phyloP scores from a whole-genome alignment of 306 rosid genomes.

The Fragaria nilgerrensis region DNA sequence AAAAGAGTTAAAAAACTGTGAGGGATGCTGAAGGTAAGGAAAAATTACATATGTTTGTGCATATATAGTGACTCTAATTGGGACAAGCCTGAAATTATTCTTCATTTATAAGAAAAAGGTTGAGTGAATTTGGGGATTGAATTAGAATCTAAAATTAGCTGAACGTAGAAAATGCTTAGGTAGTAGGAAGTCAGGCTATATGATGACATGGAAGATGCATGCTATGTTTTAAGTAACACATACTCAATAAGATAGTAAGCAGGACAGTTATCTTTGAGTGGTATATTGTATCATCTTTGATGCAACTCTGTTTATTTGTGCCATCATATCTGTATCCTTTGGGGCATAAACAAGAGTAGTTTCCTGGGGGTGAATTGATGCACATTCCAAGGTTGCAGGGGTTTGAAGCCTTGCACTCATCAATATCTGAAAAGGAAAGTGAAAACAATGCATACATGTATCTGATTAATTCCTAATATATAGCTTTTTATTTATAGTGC shows the following conservation, averaged over 20 bases:
- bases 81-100: no score
- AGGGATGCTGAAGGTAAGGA: neutral
- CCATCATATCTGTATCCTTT: constrained; percentile 5
- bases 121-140: no score
- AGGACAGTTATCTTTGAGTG: neutral
- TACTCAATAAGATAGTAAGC: neutral
- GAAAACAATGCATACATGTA: neutral
- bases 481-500: neutral
- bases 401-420: constrained; percentile 32
- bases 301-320: neutral
- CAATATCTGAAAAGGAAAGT: constrained; percentile 18
- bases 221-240: neutral
- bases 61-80: neutral
- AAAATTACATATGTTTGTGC: neutral
- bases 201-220: neutral
- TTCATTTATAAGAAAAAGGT: neutral
- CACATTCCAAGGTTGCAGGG: constrained; percentile 7
- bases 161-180: neutral
- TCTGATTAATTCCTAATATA: neutral
- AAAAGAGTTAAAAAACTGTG: no score
- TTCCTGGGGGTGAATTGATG: neutral
- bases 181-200: neutral
- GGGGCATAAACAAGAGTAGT: neutral
- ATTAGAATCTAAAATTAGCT: no score
- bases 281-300: neutral